A percentile compares a stretch with the other conserved stretches of the same genome.
phyloP scores from a whole-genome alignment of 176 grass and related monocot genomes.

The Eremochloa ophiuroides region DNA sequence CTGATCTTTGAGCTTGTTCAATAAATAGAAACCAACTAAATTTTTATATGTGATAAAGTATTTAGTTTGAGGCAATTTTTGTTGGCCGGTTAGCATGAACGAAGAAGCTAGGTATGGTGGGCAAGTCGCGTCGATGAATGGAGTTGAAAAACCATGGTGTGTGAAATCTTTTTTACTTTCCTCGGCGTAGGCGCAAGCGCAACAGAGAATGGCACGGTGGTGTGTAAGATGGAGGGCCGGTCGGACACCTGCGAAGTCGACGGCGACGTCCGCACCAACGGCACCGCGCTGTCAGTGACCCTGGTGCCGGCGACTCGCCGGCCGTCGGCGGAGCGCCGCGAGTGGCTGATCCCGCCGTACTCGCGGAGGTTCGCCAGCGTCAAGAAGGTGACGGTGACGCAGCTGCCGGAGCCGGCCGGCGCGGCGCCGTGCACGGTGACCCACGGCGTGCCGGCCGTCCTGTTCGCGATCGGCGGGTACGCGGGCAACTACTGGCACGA shows the following conservation, averaged over 20 bases:
- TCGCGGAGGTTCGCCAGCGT: constrained; percentile 33
- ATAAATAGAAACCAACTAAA: neutral
- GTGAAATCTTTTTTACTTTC: neutral
- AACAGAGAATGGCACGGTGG: constrained; percentile 4
- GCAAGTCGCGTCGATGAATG: neutral
- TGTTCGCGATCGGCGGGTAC: constrained; percentile 60
- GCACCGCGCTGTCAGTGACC: constrained; percentile 2
- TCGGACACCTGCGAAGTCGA: constrained; percentile 12
- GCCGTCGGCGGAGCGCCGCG: neutral
- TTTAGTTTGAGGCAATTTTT: neutral
- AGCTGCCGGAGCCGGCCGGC: neutral
- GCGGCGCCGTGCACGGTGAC: constrained; percentile 45
- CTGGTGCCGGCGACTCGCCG: neutral
- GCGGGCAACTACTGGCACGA: constrained; percentile 62
- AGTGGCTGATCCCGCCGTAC: constrained; percentile 52
- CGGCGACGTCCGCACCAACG: constrained; percentile 13
- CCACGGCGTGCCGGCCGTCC: constrained; percentile 39
- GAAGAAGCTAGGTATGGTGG: too few species aligned
- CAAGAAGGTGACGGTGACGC: constrained; percentile 28
- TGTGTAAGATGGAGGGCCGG: neutral
- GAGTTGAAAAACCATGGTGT: neutral
- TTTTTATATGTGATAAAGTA: neutral
- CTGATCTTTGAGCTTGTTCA: neutral
- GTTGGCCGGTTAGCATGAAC: neutral
- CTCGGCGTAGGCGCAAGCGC: neutral